These are phyloP conservation scores for Hypoxylon sp. DNA, from an alignment of 2,329 filamentous ascomycete species.

Conservation along the genomic window DNA sequence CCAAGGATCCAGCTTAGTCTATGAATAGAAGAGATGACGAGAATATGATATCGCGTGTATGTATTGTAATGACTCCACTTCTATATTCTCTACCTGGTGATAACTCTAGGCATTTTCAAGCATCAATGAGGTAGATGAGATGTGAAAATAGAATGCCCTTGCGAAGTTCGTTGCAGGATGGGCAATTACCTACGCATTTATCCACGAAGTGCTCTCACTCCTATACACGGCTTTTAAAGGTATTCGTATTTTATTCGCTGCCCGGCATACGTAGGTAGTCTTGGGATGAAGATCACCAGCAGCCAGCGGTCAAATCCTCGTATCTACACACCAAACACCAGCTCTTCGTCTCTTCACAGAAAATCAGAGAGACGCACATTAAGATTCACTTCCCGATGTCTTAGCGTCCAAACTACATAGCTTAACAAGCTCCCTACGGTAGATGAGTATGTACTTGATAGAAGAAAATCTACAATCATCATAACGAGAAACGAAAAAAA, in stretches of 20 bases:
- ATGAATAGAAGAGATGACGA: slow-evolving; percentile 9
- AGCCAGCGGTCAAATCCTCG: neutral
- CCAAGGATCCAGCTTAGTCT: slow-evolving; percentile 1
- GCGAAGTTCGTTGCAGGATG: neutral
- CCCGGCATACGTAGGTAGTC: neutral
- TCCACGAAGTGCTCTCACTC: neutral
- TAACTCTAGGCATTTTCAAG: neutral
- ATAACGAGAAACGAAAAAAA: neutral
- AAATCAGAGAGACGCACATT: neutral
- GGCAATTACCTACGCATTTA: neutral
- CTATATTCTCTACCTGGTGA: neutral
- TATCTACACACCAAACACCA: neutral
- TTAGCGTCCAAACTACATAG: too few species aligned
- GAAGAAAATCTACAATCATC: neutral
- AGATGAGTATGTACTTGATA: too few species aligned
- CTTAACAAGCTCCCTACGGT: too few species aligned
- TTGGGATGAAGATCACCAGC: neutral
- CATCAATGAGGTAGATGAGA: neutral
- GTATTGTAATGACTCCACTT: neutral
- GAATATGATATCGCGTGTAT: slow-evolving; percentile 6
- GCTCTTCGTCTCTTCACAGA: neutral
- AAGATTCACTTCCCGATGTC: neutral
- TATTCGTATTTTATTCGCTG: neutral
- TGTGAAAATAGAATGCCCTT: neutral
- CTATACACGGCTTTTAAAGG: neutral